Conservation (phyloP, 495 filamentous ascomycete species). For the Xeromyces bisporus region DNA sequence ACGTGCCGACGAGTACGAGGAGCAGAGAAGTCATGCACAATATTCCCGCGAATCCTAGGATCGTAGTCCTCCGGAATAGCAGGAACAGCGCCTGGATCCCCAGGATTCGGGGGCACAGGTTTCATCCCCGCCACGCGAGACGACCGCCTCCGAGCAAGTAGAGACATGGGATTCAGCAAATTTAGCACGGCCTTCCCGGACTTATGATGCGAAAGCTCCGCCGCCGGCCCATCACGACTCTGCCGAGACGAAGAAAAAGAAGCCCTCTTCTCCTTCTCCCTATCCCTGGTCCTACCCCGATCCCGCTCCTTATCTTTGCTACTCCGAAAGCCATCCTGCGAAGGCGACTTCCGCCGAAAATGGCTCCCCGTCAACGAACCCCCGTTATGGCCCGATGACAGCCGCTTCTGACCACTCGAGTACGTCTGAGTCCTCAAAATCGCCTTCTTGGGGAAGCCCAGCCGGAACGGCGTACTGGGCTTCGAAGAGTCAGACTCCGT, state of each 20-base stretch:
- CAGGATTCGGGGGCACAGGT: slow-evolving; percentile 31
- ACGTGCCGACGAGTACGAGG: slow-evolving; percentile 47
- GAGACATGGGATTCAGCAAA: slow-evolving; percentile 50
- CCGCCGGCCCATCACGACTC: slow-evolving; percentile 16
- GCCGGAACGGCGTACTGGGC: slow-evolving; percentile 21
- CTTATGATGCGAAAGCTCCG: slow-evolving; percentile 19
- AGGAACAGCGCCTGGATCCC: slow-evolving; percentile 35
- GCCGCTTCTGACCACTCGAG: slow-evolving; percentile 13
- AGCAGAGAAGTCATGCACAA: slow-evolving; percentile 81
- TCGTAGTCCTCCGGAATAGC: slow-evolving; percentile 59
- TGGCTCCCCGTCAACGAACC: slow-evolving; percentile 13
- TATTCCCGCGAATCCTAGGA: slow-evolving; percentile 66
- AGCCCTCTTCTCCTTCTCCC: slow-evolving; percentile 19
- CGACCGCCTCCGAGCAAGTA: slow-evolving; percentile 42
- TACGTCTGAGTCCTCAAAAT: slow-evolving; percentile 9
- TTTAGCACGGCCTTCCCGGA: slow-evolving; percentile 45
- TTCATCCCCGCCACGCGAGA: slow-evolving; percentile 27
- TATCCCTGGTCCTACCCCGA: slow-evolving; percentile 6
- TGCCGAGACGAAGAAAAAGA: slow-evolving; percentile 8
- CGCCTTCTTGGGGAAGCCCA: slow-evolving; percentile 22
- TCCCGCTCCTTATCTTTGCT: slow-evolving; percentile 21
- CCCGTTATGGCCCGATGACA: slow-evolving; percentile 13
- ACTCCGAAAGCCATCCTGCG: slow-evolving; percentile 14
- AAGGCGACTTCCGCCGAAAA: slow-evolving; percentile 20
- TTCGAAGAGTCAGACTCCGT: slow-evolving; percentile 18